Evolutionary conservation across 768 basidiomycete genomes (phyloP), one percentile per base, ranked within the genome.

Genomic region (Kwoniella europaea): DNA sequence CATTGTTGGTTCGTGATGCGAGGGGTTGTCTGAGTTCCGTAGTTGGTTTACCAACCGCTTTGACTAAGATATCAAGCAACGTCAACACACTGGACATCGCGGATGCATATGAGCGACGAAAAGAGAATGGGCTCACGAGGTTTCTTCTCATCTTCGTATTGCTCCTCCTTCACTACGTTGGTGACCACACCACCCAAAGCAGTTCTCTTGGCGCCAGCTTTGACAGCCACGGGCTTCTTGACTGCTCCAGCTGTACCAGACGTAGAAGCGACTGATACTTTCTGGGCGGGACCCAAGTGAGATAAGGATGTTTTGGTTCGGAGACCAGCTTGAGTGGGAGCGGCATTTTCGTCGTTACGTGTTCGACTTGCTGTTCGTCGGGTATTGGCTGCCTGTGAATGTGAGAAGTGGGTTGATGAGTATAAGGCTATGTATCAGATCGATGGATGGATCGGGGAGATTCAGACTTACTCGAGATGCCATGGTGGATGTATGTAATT

Each of bases 141-240:
- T 62, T 78, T 78, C 71, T 76, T 72, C 15, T 41, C 75, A 44
- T 80, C 77, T 42, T 78, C 77, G n/a, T 72, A 63, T 22, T n/a
- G 18, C 50, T 78, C 76, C 53, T 77, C 89, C 71, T 88, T 88
- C 62, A 69, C 70, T 15, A 72, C 69, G 57, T 88, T 90, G 56
- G 91, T 91, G 73, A 94, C 92, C 71, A 95, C 92, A 84, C 94
- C 93, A 69, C 89, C 88, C 61, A 95, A 87, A 52, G 90, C 92
- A 42, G 90, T 87, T 74, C 93, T 88, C 81, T 89, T 88, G 22
- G 86, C 84, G 54, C 85, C 86, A 43, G 85, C 85, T 86, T 92
- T 93, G 74, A 86, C 83, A 68, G 82, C 80, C 42, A 86, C 83
- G 58, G 86, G 71, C 71, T 76, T 79, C 72, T 76, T 79, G 44